Evolutionary conservation across 768 basidiomycete genomes (phyloP), one percentile per base, ranked within the genome.

Genomic region (Tulasnella sp.): DNA sequence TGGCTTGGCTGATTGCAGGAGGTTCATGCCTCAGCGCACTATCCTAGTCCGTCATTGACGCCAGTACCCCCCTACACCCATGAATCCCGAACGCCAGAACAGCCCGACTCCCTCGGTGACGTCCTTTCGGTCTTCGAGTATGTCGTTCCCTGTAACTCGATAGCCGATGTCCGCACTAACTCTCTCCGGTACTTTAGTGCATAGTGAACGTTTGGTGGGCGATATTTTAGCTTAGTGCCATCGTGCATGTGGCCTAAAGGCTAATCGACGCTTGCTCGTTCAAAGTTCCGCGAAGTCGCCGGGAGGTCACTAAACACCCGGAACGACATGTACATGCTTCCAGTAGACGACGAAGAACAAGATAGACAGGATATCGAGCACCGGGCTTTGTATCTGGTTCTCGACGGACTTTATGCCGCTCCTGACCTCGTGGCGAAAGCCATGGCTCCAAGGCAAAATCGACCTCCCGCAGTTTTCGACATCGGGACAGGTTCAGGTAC

Each of bases 321-420:
- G 26, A 73, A 71, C 44, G 77, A 77, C 26, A 55, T 44, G 42
- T 77, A 77, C 23, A 77, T 77, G 67, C 39, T 77, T 7, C 77
- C 77, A 0, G 61, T 42, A 26, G 77, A 77, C 69, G 77, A 77
- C 10, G 77, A 71, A 57, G 77, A 77, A 44, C 77, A 77, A n/a
- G 44, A 77, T 9, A 40, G 77, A 26, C 77, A 77, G 72, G 77
- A 77, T 23, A 72, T 77, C 42, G 70, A 77, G 39, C 77, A 77
- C 55, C n/a, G 71, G 11, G 77, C 70, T 29, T 46, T 77, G 70
- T 35, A 26, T 7, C 23, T 77, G 20, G 70, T 71, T 32, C 42
- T 77, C 37, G 71, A 77, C 32, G 39, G 40, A 7, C 44, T 77
- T 1, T 77, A 77, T 48, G 70, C 77, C 23, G 77, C 77, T 44